Conservation (phyloP, 2,329 filamentous ascomycete species). For the Epichloe gansuensis region DNA sequence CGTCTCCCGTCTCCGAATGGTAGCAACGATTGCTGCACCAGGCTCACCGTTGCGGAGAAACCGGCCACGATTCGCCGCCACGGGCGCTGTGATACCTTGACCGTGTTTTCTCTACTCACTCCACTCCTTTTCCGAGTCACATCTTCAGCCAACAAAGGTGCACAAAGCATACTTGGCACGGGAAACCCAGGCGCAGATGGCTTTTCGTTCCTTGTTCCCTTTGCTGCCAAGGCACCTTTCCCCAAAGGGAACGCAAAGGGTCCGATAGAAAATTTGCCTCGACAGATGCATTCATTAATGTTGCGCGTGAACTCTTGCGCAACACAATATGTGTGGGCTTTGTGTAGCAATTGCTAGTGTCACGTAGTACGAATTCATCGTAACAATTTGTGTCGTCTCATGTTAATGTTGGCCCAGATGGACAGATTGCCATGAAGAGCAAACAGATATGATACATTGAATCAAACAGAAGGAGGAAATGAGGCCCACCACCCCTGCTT, state of each 20-base stretch:
- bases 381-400: not conserved
- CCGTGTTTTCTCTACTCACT: not conserved
- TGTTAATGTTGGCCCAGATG: not conserved
- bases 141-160: not conserved
- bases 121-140: slow-evolving; percentile 8
- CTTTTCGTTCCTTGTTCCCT: not conserved
- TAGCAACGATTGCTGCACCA: not conserved
- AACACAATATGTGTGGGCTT: not conserved
- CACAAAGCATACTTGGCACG: not conserved
- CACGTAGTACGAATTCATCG: not conserved
- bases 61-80: slow-evolving; percentile 1
- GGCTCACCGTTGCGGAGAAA: slow-evolving; percentile 7
- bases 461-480: too few species aligned
- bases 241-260: not conserved
- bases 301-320: not conserved
- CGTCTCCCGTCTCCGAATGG: slow-evolving; percentile 1
- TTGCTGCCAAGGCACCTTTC: not conserved
- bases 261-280: not conserved
- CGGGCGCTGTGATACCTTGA: slow-evolving; percentile 1
- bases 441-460: not conserved
- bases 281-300: not conserved
- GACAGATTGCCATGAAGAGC: not conserved
- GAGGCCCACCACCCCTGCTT: too few species aligned
- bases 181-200: not conserved
- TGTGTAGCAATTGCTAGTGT: not conserved